These are phyloP conservation scores for Populus nigra DNA, from an alignment of 345 rosid genomes.

Conservation along the genomic window DNA sequence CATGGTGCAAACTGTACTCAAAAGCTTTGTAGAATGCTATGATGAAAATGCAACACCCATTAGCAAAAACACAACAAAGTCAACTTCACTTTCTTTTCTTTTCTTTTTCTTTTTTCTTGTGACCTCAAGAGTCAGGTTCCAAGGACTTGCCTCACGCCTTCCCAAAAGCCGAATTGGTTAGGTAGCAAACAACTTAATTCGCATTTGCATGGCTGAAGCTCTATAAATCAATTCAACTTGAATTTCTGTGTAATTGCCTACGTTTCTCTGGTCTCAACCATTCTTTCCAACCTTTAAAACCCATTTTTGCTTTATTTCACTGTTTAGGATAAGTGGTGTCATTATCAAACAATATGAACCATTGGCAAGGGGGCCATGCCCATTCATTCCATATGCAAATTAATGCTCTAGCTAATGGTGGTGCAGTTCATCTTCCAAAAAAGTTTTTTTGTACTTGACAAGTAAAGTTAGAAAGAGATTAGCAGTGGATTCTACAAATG, in stretches of 20 bases:
- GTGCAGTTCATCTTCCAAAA: not conserved
- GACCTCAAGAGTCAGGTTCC: not conserved
- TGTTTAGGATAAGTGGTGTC: not conserved
- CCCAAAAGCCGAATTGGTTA: constrained; percentile 1
- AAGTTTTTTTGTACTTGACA: too few species aligned
- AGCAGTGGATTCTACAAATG: not conserved
- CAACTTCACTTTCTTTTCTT: constrained; percentile 15
- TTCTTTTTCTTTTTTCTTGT: not conserved
- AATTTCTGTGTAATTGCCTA: not conserved
- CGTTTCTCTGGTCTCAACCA: not conserved
- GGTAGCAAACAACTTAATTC: not conserved
- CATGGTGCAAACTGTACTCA: constrained; percentile 28
- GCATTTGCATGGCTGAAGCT: constrained; percentile 2
- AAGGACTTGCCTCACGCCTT: not conserved
- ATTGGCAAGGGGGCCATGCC: not conserved
- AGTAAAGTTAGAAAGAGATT: not conserved
- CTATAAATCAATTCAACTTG: not conserved
- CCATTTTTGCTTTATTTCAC: not conserved
- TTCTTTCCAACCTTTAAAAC: not conserved
- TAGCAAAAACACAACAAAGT: constrained; percentile 8
- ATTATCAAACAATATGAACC: not conserved
- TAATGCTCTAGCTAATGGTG: not conserved
- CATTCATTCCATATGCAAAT: not conserved
- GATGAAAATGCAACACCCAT: constrained; percentile 22
- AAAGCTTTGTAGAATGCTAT: constrained; percentile 27